Evolutionary conservation across 2,329 filamentous ascomycete species (phyloP).

Genomic region (Zasmidium angulare): DNA sequence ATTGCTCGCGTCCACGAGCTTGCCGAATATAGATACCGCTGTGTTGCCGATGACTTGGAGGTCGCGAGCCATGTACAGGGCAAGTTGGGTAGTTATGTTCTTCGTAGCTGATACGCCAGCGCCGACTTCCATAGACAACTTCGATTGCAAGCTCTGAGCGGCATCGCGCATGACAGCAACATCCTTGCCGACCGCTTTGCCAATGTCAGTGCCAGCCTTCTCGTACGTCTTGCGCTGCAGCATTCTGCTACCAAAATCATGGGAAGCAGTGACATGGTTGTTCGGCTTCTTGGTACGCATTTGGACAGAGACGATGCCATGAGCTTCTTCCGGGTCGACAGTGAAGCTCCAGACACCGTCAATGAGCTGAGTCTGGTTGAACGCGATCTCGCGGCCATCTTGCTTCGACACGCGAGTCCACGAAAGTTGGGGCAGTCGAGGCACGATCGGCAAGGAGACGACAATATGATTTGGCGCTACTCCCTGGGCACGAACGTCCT

Average conservation of each 20-base stretch:
- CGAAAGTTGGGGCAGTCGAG: constrained; percentile 2
- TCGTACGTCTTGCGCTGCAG: constrained; percentile 28
- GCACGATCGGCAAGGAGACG: constrained; percentile 24
- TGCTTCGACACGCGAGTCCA: constrained; percentile 6
- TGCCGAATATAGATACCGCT: constrained; percentile 19
- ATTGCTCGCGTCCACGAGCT: constrained; percentile 16
- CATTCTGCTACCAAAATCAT: constrained; percentile 29
- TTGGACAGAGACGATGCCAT: constrained; percentile 25
- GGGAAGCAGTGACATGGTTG: constrained; percentile 21
- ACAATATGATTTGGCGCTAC: constrained; percentile 28
- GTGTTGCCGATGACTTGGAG: constrained; percentile 26
- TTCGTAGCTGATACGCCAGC: constrained; percentile 29
- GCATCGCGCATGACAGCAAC: constrained; percentile 25
- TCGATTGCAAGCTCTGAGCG: constrained; percentile 22
- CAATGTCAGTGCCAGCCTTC: constrained; percentile 28
- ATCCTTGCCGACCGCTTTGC: constrained; percentile 30
- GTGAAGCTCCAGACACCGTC: constrained; percentile 30
- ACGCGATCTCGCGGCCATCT: constrained; percentile 14
- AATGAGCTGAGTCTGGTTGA: constrained; percentile 29
- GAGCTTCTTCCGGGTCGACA: constrained; percentile 26
- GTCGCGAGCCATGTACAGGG: constrained; percentile 24
- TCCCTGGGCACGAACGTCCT: constrained; percentile 11
- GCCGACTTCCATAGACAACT: constrained; percentile 23
- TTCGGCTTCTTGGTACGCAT: constrained; percentile 23
- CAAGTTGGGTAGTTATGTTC: constrained; percentile 30